A percentile compares a stretch with the other conserved stretches of the same genome.
Evolutionary conservation across 805 yeast genomes (phyloP).

Genomic region (Metschnikowia amazonensis): DNA sequence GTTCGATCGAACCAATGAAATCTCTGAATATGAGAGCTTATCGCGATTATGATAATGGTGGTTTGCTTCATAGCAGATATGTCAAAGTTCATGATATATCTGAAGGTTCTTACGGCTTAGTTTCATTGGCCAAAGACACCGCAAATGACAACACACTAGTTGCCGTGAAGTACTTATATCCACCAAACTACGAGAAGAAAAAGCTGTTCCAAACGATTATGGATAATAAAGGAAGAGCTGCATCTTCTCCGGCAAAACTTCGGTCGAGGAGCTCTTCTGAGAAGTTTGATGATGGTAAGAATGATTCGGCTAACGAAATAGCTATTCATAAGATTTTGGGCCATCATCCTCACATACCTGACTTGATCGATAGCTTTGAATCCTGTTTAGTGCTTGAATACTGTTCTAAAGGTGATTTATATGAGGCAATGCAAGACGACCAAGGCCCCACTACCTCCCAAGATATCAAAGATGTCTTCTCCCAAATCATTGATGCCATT

Average conservation of each 20-base stretch:
- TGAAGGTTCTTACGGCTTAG: constrained; percentile 92
- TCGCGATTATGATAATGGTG: constrained; percentile 36
- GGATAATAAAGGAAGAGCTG: constrained; percentile 23
- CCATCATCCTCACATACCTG: constrained; percentile 42
- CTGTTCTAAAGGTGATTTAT: constrained; percentile 83
- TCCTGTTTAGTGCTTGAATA: constrained; percentile 64
- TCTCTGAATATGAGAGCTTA: constrained; percentile 35
- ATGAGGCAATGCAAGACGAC: constrained; percentile 67
- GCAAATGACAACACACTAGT: constrained; percentile 47
- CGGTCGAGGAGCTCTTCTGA: constrained; percentile 17
- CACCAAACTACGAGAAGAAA: constrained; percentile 40
- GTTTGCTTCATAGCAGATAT: constrained; percentile 59
- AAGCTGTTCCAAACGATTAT: constrained; percentile 19
- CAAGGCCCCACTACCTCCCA: constrained; percentile 58
- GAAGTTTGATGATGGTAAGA: constrained; percentile 20
- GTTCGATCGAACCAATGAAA: background rate
- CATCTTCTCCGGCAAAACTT: constrained; percentile 37
- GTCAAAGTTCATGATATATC: constrained; percentile 69
- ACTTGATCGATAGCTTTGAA: constrained; percentile 48
- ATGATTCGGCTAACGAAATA: constrained; percentile 68
- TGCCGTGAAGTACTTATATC: constrained; percentile 82
- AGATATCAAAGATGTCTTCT: constrained; percentile 53
- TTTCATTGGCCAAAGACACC: constrained; percentile 78
- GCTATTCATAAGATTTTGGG: constrained; percentile 62
- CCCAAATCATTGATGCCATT: constrained; percentile 48